phyloP scores from a whole-genome alignment of 129 eudicot genomes.

The Flaveria ramosissima region DNA sequence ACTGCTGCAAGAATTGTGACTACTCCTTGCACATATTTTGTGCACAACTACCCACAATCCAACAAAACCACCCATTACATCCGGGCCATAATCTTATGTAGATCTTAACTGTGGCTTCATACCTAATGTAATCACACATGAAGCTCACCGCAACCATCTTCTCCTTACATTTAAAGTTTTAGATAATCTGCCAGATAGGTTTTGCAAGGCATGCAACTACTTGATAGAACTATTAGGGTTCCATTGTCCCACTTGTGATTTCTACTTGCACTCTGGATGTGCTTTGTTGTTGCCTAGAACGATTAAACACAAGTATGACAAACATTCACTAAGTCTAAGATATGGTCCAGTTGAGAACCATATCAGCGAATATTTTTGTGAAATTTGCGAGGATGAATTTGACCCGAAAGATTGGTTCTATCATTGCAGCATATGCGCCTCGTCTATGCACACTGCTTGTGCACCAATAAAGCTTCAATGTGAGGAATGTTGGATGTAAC shows the following conservation, averaged over 20 bases:
- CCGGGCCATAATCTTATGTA: background rate
- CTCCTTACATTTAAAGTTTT: background rate
- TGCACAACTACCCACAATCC: background rate
- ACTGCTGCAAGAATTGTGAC: background rate
- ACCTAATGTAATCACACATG: background rate
- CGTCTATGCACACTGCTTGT: too few relatives aligned
- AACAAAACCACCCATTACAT: background rate
- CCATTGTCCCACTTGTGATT: slow-evolving; percentile 9
- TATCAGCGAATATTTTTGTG: background rate
- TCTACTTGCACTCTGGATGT: background rate
- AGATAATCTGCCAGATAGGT: too few relatives aligned
- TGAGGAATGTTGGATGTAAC: too few relatives aligned
- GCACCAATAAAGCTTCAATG: too few relatives aligned
- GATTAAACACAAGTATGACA: slow-evolving; percentile 4
- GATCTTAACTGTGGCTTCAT: slow-evolving; percentile 18
- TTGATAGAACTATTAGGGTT: background rate
- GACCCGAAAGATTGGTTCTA: background rate
- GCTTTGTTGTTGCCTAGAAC: slow-evolving; percentile 3
- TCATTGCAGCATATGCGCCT: background rate
- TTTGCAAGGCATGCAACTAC: background rate
- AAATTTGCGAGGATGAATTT: background rate
- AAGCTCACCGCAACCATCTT: slow-evolving; percentile 15
- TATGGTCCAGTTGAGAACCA: slow-evolving; percentile 18
- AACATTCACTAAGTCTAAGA: slow-evolving; percentile 8
- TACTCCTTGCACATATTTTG: background rate